Percentiles rank a stretch among this genome's conserved stretches.
Evolutionary conservation across 148 eudicot genomes (phyloP).

Genomic region (Chenopodium quinoa): DNA sequence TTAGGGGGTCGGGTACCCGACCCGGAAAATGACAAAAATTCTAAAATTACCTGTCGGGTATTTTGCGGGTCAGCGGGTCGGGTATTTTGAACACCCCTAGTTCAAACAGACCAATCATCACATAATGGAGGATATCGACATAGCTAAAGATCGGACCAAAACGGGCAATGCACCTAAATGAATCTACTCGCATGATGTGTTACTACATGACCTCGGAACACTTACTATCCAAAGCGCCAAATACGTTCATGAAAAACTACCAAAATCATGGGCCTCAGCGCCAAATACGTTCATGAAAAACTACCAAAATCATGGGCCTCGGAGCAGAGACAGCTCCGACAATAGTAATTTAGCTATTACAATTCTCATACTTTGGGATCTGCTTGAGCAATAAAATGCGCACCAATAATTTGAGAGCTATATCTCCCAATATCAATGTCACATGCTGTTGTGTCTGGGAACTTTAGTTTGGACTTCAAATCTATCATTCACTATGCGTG

Average conservation of each 20-base stretch:
- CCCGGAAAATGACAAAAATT: no score
- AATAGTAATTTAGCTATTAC: neutral
- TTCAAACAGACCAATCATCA: neutral
- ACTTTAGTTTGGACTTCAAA: neutral
- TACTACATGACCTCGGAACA: neutral
- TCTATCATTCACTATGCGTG: neutral
- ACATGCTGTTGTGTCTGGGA: neutral
- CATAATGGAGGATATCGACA: no score
- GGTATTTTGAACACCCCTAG: no score
- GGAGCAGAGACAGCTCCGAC: neutral
- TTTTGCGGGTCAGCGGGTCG: no score
- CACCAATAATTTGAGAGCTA: constrained; percentile 14
- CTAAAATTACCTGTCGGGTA: no score
- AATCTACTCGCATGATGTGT: neutral
- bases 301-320: neutral
- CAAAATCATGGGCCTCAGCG: neutral
- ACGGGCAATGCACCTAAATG: neutral
- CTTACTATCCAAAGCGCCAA: neutral
- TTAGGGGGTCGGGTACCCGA: no score
- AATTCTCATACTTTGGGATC: neutral
- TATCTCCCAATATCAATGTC: neutral
- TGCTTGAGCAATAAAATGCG: neutral
- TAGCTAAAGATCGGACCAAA: neutral
- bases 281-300: neutral
- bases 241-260: neutral